Evolutionary conservation across 495 filamentous ascomycete species (phyloP).

Genomic region (Daldinia bambusicola): DNA sequence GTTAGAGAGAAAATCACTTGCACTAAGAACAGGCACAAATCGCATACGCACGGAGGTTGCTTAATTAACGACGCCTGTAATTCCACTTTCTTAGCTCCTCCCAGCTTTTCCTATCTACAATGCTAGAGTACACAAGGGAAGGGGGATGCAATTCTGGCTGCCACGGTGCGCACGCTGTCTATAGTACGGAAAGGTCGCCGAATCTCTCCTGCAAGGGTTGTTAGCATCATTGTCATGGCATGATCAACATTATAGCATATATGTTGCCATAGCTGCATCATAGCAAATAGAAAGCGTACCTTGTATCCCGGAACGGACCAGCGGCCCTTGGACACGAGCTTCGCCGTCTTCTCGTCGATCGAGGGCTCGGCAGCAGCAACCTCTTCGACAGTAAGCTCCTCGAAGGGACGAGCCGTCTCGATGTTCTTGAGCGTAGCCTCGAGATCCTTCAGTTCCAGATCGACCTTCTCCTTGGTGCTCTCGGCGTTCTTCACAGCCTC

Average conservation of each 20-base stretch:
- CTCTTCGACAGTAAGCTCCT: constrained; percentile 98
- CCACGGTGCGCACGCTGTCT: constrained; percentile 55
- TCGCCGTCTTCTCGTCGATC: constrained; percentile 91
- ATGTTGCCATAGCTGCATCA: neutral
- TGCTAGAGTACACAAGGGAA: constrained; percentile 69
- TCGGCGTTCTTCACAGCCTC: constrained; percentile 96
- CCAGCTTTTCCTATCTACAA: constrained; percentile 61
- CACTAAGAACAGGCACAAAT: neutral
- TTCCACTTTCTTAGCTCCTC: constrained; percentile 47
- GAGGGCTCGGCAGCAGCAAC: constrained; percentile 91
- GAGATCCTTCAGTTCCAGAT: constrained; percentile 89
- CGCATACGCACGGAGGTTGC: neutral
- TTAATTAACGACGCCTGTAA: constrained; percentile 43
- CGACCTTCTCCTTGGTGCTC: constrained; percentile 94
- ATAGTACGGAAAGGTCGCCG: constrained; percentile 92
- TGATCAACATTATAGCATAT: neutral
- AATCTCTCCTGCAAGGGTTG: constrained; percentile 83
- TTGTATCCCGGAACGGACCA: constrained; percentile 99
- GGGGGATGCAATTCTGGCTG: constrained; percentile 28
- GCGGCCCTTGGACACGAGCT: constrained; percentile 95
- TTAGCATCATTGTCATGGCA: constrained; percentile 26
- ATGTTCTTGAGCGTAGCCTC: constrained; percentile 96
- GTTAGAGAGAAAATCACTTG: neutral
- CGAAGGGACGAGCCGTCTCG: constrained; percentile 93
- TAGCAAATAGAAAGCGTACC: constrained; percentile 61